Evolutionary conservation across 192 early-diverging fungal species (phyloP).

Genomic region (Podila verticillata): DNA sequence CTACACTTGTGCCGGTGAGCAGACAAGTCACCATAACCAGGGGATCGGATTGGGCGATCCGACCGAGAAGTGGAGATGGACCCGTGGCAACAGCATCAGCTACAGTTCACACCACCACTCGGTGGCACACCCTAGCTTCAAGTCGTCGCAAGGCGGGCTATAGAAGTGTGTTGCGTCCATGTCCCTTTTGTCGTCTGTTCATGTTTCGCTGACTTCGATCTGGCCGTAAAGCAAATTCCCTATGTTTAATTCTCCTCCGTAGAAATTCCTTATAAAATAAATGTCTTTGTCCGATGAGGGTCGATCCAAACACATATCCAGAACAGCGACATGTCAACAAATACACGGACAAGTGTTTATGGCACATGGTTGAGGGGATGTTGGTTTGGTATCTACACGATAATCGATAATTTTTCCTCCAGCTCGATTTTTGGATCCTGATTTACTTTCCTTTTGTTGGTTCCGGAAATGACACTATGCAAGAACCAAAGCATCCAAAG

Average conservation of each 20-base stretch:
- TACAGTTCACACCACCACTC: background rate
- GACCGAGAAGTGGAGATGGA: background rate
- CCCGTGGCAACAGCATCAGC: background rate
- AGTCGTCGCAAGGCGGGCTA: conserved; percentile 10
- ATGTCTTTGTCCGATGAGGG: too few relatives aligned
- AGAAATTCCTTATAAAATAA: too few relatives aligned
- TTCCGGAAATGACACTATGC: conserved; percentile 5
- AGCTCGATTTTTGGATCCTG: too few relatives aligned
- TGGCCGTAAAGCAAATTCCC: background rate
- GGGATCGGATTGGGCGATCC: background rate
- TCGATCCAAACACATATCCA: too few relatives aligned
- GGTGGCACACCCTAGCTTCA: conserved; percentile 2
- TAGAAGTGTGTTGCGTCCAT: background rate
- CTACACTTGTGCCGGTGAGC: background rate
- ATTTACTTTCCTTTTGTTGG: too few relatives aligned
- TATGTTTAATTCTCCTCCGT: background rate
- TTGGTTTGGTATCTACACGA: too few relatives aligned
- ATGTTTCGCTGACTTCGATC: too few relatives aligned
- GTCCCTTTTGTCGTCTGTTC: too few relatives aligned
- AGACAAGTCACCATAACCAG: background rate
- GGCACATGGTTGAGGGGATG: too few relatives aligned
- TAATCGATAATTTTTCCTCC: too few relatives aligned
- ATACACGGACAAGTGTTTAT: too few relatives aligned
- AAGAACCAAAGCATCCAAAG: conserved; percentile 50
- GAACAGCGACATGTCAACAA: too few relatives aligned